Percentiles rank a stretch among this genome's conserved stretches.
Evolutionary conservation across 768 basidiomycete genomes (phyloP).

Genomic region (Amanita muscaria): DNA sequence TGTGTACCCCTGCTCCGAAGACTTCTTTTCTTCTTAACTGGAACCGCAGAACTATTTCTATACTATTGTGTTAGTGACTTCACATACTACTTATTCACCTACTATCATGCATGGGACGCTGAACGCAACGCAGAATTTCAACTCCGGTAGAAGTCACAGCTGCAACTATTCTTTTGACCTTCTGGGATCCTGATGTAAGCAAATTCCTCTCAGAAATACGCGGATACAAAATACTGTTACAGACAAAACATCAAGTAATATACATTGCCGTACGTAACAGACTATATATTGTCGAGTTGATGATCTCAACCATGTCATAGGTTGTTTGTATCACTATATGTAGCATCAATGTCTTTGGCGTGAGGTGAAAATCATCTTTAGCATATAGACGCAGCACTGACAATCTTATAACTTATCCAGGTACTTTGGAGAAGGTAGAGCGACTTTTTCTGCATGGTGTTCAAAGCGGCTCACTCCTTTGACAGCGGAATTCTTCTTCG

Average conservation of each 20-base stretch:
- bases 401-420: conserved; percentile 19
- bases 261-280: conserved; percentile 38
- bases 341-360: conserved; percentile 62
- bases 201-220: too few relatives aligned
- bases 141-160: conserved; percentile 72
- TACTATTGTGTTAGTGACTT: conserved; percentile 26
- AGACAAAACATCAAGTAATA: conserved; percentile 41
- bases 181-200: conserved; percentile 60
- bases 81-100: neutral
- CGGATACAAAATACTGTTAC: too few relatives aligned
- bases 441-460: neutral
- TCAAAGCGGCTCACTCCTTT: conserved; percentile 2
- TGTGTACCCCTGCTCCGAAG: conserved; percentile 15
- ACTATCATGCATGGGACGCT: neutral
- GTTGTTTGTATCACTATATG: conserved; percentile 49
- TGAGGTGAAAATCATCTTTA: conserved; percentile 29
- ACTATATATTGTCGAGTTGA: neutral
- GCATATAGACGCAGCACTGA: neutral
- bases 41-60: conserved; percentile 32
- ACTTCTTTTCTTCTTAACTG: neutral
- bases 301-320: conserved; percentile 10
- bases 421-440: conserved; percentile 58
- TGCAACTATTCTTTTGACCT: conserved; percentile 57
- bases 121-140: conserved; percentile 33
- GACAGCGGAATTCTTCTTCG: conserved; percentile 59